Conservation (phyloP, 306 rosid genomes). For the Sophora flavescens region DNA sequence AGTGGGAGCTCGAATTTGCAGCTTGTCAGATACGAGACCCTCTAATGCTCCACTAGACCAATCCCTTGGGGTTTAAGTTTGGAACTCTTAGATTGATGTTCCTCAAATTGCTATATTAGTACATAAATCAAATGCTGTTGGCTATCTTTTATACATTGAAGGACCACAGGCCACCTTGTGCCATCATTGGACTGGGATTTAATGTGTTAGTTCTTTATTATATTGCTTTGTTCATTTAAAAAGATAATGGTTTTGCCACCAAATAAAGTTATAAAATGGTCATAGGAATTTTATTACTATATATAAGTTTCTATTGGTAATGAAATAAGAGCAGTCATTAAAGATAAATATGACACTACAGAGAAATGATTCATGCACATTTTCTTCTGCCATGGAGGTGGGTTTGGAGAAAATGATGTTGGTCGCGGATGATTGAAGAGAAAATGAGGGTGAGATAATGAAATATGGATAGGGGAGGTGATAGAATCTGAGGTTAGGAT, state of each 20-base stretch:
- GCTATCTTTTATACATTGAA: neutral
- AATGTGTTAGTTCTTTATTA: neutral
- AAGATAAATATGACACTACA: neutral
- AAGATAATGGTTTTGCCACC: neutral
- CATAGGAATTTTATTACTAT: neutral
- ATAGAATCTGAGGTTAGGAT: too few species aligned
- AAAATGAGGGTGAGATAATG: too few species aligned
- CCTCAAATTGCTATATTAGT: neutral
- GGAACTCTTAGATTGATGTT: conserved; percentile 12
- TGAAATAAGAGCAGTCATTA: neutral
- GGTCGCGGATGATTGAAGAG: too few species aligned
- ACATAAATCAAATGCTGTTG: neutral
- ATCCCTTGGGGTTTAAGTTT: too few species aligned
- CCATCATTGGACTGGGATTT: neutral
- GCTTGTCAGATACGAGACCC: too few species aligned
- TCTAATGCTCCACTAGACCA: too few species aligned
- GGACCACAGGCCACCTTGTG: too few species aligned
- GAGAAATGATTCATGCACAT: too few species aligned
- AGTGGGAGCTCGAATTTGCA: too few species aligned
- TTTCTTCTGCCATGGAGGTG: too few species aligned
- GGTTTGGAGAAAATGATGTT: too few species aligned
- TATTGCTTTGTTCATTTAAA: conserved; percentile 5
- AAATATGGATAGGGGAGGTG: too few species aligned
- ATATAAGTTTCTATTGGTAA: neutral
- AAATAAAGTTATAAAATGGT: neutral